phyloP scores from a whole-genome alignment of 345 rosid species.

The Gossypium herbaceum region DNA sequence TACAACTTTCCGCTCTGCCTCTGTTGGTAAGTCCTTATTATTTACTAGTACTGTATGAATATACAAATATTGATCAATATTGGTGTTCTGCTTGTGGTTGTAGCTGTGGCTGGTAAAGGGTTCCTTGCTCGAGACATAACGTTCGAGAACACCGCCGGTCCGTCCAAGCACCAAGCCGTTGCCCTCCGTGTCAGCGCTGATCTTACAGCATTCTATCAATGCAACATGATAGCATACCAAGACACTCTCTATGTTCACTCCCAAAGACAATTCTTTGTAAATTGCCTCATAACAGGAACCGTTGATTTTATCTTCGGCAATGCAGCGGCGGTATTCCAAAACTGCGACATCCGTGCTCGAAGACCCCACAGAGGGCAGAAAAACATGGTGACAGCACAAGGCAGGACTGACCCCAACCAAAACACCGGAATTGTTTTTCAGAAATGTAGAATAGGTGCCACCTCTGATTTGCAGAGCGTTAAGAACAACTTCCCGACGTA shows the following conservation, averaged over 20 bases:
- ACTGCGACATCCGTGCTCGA: constrained; percentile 91
- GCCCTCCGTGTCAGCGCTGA: constrained; percentile 69
- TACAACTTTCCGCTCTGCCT: constrained; percentile 82
- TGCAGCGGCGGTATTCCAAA: constrained; percentile 49
- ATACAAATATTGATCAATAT: too few species aligned
- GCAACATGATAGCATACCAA: constrained; percentile 58
- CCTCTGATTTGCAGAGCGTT: constrained; percentile 53
- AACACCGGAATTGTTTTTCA: constrained; percentile 96
- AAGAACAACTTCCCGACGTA: constrained; percentile 58
- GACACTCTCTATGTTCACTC: constrained; percentile 67
- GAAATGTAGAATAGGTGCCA: constrained; percentile 70
- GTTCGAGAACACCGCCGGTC: constrained; percentile 66
- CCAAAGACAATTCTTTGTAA: constrained; percentile 56
- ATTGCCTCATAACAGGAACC: constrained; percentile 58
- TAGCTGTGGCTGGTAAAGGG: constrained; percentile 62
- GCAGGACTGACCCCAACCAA: constrained; percentile 76
- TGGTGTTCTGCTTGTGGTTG: not conserved
- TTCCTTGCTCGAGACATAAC: constrained; percentile 61
- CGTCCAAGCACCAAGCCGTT: constrained; percentile 58
- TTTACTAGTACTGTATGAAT: too few species aligned
- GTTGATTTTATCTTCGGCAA: constrained; percentile 88
- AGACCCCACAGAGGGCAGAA: constrained; percentile 76
- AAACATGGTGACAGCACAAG: constrained; percentile 96
- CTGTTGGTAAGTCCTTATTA: constrained; percentile 57
- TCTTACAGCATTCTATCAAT: constrained; percentile 55